phyloP scores from a whole-genome alignment of 1,284 basidiomycete species.

The Mycena sp. region DNA sequence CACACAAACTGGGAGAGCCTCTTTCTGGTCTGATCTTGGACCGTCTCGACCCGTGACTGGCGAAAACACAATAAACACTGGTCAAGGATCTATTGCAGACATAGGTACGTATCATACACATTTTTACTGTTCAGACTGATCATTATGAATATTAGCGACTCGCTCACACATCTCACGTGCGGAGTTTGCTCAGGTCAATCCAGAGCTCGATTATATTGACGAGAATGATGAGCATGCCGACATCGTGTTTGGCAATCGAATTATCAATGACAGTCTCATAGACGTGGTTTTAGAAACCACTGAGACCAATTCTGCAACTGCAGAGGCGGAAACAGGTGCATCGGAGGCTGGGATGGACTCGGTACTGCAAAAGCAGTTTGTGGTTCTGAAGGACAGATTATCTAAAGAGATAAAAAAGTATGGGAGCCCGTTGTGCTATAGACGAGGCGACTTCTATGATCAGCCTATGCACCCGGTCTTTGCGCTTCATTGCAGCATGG shows the following conservation, averaged over 20 bases:
- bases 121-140: too few species aligned
- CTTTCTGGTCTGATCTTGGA: too few species aligned
- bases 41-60: too few species aligned
- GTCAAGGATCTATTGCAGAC: too few species aligned
- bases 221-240: constrained; percentile 1
- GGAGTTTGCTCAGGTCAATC: not conserved
- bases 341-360: not conserved
- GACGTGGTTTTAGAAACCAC: not conserved
- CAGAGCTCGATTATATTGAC: not conserved
- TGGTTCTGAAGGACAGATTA: not conserved
- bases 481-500: too few species aligned
- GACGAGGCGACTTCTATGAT: too few species aligned
- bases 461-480: too few species aligned
- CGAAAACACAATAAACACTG: too few species aligned
- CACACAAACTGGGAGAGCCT: too few species aligned
- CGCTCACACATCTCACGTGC: not conserved
- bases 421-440: not conserved
- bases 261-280: not conserved
- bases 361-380: not conserved
- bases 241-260: not conserved
- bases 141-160: not conserved
- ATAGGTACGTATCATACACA: too few species aligned
- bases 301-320: not conserved
- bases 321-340: not conserved
- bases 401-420: not conserved